phyloP scores from a whole-genome alignment of 371 early-diverging fungal genomes.

The Mortierella sp. region DNA sequence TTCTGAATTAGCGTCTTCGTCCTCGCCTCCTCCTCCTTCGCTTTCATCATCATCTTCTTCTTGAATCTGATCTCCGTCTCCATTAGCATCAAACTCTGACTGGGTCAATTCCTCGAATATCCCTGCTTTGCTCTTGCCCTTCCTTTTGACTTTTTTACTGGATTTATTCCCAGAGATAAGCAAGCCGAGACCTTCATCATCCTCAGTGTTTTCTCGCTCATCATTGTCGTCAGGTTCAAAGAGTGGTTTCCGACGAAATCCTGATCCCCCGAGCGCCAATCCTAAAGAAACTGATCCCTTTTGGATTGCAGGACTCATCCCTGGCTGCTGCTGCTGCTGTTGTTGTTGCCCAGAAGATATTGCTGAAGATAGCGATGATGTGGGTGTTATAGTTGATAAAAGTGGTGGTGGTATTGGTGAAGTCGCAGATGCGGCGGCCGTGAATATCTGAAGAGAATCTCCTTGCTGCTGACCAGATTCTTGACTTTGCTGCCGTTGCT shows the following conservation, averaged over 20 bases:
- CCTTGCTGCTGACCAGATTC: background rate
- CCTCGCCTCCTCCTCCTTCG: conserved; percentile 24
- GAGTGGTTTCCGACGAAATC: conserved; percentile 51
- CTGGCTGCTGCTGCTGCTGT: conserved; percentile 37
- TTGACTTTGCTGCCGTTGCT: conserved; percentile 3
- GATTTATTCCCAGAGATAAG: background rate
- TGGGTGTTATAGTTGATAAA: background rate
- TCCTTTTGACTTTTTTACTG: background rate
- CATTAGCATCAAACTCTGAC: conserved; percentile 8
- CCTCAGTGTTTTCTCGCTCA: conserved; percentile 5
- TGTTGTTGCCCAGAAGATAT: conserved; percentile 14
- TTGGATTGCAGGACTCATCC: conserved; percentile 54
- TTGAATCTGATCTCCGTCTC: background rate
- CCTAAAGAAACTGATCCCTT: conserved; percentile 42
- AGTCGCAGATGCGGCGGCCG: conserved; percentile 1
- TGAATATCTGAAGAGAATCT: conserved; percentile 7
- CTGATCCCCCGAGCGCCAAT: conserved; percentile 51
- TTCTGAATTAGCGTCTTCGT: conserved; percentile 48
- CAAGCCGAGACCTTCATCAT: background rate
- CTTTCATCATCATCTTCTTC: background rate
- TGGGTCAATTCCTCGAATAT: conserved; percentile 19
- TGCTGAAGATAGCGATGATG: conserved; percentile 2
- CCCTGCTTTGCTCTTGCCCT: background rate
- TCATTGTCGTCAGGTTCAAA: conserved; percentile 42
- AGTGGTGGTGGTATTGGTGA: background rate